phyloP scores from a whole-genome alignment of 23 red algal genomes.

The Gracilariopsis chorda region DNA sequence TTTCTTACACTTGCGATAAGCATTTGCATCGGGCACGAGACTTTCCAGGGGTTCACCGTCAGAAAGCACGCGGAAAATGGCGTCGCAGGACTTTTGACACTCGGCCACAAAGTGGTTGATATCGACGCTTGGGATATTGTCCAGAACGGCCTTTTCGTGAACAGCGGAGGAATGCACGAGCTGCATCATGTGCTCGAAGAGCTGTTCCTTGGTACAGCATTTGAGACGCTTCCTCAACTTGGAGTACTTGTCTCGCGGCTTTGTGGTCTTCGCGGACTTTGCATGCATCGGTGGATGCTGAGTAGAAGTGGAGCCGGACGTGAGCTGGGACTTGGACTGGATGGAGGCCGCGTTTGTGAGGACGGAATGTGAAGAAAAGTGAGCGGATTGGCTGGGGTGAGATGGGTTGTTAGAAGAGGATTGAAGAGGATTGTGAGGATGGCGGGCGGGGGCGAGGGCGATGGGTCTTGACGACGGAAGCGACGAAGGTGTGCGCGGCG shows the following conservation, averaged over 20 bases:
- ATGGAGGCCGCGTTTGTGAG: constrained; percentile 3
- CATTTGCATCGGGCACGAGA: neutral
- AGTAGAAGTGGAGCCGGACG: neutral
- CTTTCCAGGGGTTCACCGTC: neutral
- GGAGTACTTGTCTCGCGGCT: constrained; percentile 36
- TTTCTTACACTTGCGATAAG: neutral
- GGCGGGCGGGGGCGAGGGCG: neutral
- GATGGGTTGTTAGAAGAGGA: neutral
- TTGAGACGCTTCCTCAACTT: constrained; percentile 12
- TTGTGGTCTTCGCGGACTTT: neutral
- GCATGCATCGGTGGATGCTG: neutral
- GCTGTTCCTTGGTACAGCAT: constrained; percentile 7
- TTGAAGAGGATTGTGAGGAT: neutral
- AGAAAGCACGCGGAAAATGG: neutral
- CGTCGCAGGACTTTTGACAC: neutral
- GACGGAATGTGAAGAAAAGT: neutral
- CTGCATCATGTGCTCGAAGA: constrained; percentile 1
- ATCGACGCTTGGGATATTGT: neutral
- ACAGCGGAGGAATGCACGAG: neutral
- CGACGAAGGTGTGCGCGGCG: neutral
- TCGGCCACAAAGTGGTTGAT: neutral
- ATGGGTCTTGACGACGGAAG: neutral
- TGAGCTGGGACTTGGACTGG: neutral
- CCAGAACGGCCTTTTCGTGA: neutral
- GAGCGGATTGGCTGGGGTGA: neutral